These are phyloP conservation scores for Apiotrichum montevideense DNA, from an alignment of 1,284 basidiomycete species.

Conservation along the genomic window DNA sequence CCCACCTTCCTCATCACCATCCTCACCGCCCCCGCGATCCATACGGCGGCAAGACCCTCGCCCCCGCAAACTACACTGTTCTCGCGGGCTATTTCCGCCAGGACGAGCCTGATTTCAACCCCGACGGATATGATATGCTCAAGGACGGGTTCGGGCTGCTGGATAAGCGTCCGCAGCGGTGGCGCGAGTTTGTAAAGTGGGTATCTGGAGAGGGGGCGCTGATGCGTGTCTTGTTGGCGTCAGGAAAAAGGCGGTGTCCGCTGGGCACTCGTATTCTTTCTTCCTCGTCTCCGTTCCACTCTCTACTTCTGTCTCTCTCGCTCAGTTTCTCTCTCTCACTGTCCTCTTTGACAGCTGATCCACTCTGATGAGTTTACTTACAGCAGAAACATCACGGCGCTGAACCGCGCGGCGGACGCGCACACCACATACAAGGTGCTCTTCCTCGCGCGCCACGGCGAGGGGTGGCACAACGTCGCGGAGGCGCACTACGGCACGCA, in stretches of 20 bases:
- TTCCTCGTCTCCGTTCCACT: no score
- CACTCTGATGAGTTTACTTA: no score
- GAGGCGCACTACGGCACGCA: constrained; percentile 36
- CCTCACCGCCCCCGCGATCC: background rate
- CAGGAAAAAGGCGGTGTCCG: no score
- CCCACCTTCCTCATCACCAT: background rate
- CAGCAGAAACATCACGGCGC: constrained; percentile 18
- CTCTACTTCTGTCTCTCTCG: no score
- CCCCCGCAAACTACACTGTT: constrained; percentile 22
- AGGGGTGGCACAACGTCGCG: constrained; percentile 38
- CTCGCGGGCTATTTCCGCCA: constrained; percentile 20
- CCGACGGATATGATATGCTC: constrained; percentile 25
- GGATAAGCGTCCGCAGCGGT: constrained; percentile 24
- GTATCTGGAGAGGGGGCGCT: background rate
- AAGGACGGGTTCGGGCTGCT: constrained; percentile 34
- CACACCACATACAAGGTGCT: constrained; percentile 40
- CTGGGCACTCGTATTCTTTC: no score
- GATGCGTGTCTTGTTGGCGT: no score
- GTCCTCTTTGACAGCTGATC: no score
- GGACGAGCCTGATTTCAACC: constrained; percentile 18
- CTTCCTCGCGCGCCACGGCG: constrained; percentile 42
- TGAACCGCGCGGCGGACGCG: constrained; percentile 27
- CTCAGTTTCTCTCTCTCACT: no score
- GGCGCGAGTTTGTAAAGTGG: constrained; percentile 19
- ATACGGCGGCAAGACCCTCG: constrained; percentile 12